Evolutionary conservation across 768 basidiomycete species (phyloP).

Genomic region (Naganishia vaughanmartiniae): DNA sequence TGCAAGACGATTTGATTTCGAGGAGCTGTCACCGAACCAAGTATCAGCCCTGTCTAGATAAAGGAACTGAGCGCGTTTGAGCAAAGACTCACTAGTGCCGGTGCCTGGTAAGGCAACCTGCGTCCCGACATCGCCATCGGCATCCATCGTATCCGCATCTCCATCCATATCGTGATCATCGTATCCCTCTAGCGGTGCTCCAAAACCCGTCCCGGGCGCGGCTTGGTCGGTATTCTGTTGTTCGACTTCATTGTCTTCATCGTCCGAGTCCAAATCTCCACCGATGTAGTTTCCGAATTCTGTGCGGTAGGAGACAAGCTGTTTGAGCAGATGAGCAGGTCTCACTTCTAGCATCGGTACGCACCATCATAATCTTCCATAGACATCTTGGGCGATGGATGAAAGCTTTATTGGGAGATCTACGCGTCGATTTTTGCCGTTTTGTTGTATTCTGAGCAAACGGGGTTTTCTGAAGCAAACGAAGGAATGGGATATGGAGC

Average conservation of each 20-base stretch:
- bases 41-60: neutral
- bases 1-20: slow-evolving; percentile 64
- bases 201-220: slow-evolving; percentile 50
- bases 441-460: neutral
- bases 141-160: slow-evolving; percentile 57
- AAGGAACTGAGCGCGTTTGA: neutral
- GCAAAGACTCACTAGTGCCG: slow-evolving; percentile 14
- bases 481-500: slow-evolving; percentile 7
- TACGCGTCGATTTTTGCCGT: slow-evolving; percentile 17
- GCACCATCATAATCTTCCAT: slow-evolving; percentile 53
- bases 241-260: slow-evolving; percentile 58
- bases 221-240: slow-evolving; percentile 52
- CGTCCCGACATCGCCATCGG: slow-evolving; percentile 44
- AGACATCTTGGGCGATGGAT: slow-evolving; percentile 43
- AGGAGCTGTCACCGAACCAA: neutral
- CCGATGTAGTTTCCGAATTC: slow-evolving; percentile 98
- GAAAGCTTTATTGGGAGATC: neutral
- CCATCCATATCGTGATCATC: slow-evolving; percentile 58
- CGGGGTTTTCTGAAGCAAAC: neutral
- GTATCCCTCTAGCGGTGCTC: slow-evolving; percentile 72
- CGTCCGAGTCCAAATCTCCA: slow-evolving; percentile 84
- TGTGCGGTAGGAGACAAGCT: slow-evolving; percentile 13
- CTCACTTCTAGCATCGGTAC: neutral
- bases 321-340: neutral
- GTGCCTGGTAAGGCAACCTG: slow-evolving; percentile 11